phyloP scores from a whole-genome alignment of 257 asterid genomes.

The Paulownia fortunei region DNA sequence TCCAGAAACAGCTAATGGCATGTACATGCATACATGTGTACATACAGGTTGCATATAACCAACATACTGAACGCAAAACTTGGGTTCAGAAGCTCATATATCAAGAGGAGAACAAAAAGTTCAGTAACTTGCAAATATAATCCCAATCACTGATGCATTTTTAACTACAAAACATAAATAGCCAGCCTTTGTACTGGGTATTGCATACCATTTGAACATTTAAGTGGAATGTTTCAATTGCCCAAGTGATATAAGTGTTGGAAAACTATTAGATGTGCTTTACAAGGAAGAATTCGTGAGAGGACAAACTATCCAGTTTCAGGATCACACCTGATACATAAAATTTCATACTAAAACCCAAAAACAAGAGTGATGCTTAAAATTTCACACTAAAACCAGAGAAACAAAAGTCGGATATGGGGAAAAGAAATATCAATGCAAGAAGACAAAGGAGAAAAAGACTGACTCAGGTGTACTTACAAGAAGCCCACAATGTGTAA shows the following conservation, averaged over 20 bases:
- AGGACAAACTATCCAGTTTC: background rate
- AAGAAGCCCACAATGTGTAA: background rate
- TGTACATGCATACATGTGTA: background rate
- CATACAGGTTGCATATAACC: background rate
- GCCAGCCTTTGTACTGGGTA: background rate
- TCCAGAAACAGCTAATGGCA: background rate
- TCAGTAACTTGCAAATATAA: background rate
- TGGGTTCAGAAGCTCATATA: background rate
- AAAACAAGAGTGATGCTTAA: background rate
- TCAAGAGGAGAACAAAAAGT: background rate
- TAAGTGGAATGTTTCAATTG: background rate
- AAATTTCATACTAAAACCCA: background rate
- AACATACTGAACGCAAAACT: background rate
- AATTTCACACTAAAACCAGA: constrained; percentile 9
- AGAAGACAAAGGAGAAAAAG: background rate
- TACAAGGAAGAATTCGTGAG: background rate
- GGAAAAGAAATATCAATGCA: background rate
- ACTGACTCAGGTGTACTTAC: background rate
- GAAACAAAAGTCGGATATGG: background rate
- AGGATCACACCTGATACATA: background rate
- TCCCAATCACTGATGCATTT: background rate
- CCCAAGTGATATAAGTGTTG: background rate
- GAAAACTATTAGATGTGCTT: background rate
- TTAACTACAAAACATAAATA: background rate
- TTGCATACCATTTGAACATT: background rate